Evolutionary conservation across 495 filamentous ascomycete genomes (phyloP), one percentile per base, ranked within the genome.

Genomic region (Lasiosphaeria ovina): DNA sequence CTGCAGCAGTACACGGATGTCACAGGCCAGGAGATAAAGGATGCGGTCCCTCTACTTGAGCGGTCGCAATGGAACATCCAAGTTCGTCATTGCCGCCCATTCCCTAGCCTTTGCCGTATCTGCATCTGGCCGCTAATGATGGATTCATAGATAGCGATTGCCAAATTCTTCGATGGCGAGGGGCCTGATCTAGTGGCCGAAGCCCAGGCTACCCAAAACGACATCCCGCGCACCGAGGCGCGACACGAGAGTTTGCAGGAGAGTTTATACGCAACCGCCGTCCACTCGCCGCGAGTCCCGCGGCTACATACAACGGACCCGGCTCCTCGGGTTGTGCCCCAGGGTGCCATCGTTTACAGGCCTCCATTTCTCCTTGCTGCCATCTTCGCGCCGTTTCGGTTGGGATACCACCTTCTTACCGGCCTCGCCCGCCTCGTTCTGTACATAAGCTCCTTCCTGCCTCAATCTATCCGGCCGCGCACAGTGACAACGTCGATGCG

Each of bases 161-260:
- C 94, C 53, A 93, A 93, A 68, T 98, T 98, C 84, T 98, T 97
- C 70, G 94, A 98, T 71, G 94, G 95, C 54, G 95, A 98, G 74
- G 85, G 87, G 4, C 83, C 90, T 40, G 90, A 96, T 69, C 87
- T 85, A 5, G 77, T 93, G 6, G 90, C 90, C 63, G 89, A 91
- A 76, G 87, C 90, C 60, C 78, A 87, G 54, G 83, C 87, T 40
- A 81, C 86, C 34, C 76, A 86, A 42, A 69, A 78, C 48, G 68
- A 83, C n/a, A 78, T 84, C 54, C 85, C 85, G 16, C 79, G 82
- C 14, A 76, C 78, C 60, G 72, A 82, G 31, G 72, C 77, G 7
- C 79, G 89, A 40, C 85, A 85, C 59, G 92, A 96, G 63, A 90
- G 87, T 51, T 76, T 95, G 0, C 79, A 88, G 58, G 82, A 90